Evolutionary conservation across 441 rosid genomes (phyloP).

Genomic region (Erodium texanum): DNA sequence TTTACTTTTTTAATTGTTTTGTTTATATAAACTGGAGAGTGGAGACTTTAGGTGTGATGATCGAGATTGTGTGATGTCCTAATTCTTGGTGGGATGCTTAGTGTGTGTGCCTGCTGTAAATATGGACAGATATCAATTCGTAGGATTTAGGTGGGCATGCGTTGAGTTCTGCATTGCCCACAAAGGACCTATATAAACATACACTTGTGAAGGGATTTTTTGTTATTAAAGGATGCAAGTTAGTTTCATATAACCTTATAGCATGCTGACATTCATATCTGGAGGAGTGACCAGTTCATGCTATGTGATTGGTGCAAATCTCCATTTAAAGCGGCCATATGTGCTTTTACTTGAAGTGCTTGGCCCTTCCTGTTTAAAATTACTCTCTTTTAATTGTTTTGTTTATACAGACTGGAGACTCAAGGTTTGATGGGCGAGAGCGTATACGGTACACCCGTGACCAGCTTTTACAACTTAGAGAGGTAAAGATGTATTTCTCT

Average conservation of each 20-base stretch:
- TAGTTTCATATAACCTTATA: neutral
- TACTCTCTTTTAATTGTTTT: constrained; percentile 10
- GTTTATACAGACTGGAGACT: constrained; percentile 57
- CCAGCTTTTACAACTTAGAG: constrained; percentile 60
- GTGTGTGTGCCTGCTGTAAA: constrained; percentile 25
- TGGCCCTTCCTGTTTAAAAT: neutral
- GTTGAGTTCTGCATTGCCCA: constrained; percentile 34
- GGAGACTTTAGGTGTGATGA: no score
- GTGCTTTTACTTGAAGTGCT: neutral
- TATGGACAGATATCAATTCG: constrained; percentile 23
- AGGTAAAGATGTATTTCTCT: constrained; percentile 30
- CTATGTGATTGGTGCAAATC: constrained; percentile 9
- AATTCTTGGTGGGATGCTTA: constrained; percentile 40
- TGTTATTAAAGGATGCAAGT: neutral
- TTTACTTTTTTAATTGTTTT: no score
- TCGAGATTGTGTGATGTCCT: constrained; percentile 29
- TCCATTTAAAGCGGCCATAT: neutral
- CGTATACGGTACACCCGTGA: constrained; percentile 55
- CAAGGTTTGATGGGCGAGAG: constrained; percentile 55
- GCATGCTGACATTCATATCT: neutral
- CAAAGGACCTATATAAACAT: constrained; percentile 51
- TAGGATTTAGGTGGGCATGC: constrained; percentile 31
- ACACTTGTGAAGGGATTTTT: neutral
- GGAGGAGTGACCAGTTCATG: neutral
- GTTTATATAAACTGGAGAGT: no score